Evolutionary conservation across 2,329 filamentous ascomycete species (phyloP), one percentile per base, ranked within the genome.

Genomic region (Fusarium sp.): DNA sequence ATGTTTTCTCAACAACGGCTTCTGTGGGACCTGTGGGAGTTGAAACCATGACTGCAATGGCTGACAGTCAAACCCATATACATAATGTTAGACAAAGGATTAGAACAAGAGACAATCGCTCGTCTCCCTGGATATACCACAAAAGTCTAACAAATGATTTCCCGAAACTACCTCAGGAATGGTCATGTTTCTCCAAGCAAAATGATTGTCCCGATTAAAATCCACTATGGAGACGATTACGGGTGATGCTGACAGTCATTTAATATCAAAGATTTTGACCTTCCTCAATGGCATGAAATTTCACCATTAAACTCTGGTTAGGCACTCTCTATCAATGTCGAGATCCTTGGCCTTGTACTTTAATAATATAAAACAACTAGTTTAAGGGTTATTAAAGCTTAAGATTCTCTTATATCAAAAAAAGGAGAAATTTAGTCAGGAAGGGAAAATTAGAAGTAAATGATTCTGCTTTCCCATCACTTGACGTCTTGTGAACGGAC

Each of bases 201-300:
- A 19, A 33, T 17, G 33, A 41, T 15, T 29, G 37, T 17, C 41
- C 33, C 44, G 13, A 33, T 46, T 52, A 37, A 39, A 49, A 33
- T 65, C 53, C 49, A 63, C 27, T 7, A 31, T 39, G 37, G 39
- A 47, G 37, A 48, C 52, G n/a, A n/a, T 29, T 27, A 37, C 21
- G 48, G 48, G 23, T 31, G 19, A 47, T 39, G 37, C 49, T 37
- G 39, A 46, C 19, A 27, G 33, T 29, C 32, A 41, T 38, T 39
- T 19, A 35, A 35, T 8, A 32, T 19, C 25, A 33, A 49, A 33
- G 14, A 32, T 17, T 17, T 6, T 27, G n/a, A 23, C 15, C 33
- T 47, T 33, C 27, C 33, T 29, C 19, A 42, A 42, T 33, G 29
- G 31, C 13, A 32, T 7, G 1, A n/a, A n/a, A 7, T 14, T 14